Conservation (phyloP, 495 filamentous ascomycete genomes). For the Penicillium coffeae region DNA sequence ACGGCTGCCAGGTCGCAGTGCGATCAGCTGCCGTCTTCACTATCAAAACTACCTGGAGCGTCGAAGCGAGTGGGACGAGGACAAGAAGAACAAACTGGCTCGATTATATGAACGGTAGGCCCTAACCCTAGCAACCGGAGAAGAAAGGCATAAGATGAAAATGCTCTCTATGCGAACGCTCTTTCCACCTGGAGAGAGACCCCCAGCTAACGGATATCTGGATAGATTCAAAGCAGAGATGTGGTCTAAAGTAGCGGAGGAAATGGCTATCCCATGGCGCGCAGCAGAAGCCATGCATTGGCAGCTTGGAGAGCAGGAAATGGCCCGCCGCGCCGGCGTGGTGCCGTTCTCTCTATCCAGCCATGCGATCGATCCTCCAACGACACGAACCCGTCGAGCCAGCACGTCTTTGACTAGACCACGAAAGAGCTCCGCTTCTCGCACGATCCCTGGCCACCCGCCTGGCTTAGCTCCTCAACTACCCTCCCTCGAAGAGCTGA, state of each 20-base stretch:
- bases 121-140: too few species aligned
- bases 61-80: conserved; percentile 90
- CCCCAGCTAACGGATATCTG: neutral
- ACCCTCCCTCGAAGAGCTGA: conserved; percentile 44
- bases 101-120: conserved; percentile 90
- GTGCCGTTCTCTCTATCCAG: conserved; percentile 71
- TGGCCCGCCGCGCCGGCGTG: conserved; percentile 84
- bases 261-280: conserved; percentile 95
- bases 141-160: too few species aligned
- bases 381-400: conserved; percentile 40
- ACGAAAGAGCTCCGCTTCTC: conserved; percentile 39
- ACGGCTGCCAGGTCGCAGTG: conserved; percentile 80
- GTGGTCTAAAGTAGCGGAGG: conserved; percentile 90
- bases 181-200: neutral
- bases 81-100: conserved; percentile 93
- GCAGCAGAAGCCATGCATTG: conserved; percentile 98
- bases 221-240: conserved; percentile 91
- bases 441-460: conserved; percentile 29
- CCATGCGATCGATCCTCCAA: conserved; percentile 53
- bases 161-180: neutral
- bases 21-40: conserved; percentile 88
- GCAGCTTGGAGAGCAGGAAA: conserved; percentile 89
- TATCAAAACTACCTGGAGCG: conserved; percentile 97
- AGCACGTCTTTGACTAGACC: conserved; percentile 44
- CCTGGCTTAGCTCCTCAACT: conserved; percentile 37